Evolutionary conservation across 805 yeast genomes (phyloP).

Genomic region (Pichia nakasei): DNA sequence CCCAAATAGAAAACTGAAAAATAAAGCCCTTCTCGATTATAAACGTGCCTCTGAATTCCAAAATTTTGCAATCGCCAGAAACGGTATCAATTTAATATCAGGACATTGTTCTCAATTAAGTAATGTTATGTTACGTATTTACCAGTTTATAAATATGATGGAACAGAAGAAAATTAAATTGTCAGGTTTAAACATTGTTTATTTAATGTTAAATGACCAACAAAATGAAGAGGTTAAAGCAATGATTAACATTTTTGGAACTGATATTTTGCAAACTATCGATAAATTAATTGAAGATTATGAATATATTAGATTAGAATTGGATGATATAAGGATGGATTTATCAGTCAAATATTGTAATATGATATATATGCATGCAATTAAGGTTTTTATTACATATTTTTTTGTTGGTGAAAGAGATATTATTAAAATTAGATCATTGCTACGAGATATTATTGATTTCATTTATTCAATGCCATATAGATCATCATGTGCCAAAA

Average conservation of each 20-base stretch:
- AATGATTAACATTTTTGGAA: neutral
- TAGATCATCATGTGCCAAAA: constrained; percentile 5
- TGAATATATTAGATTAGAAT: constrained; percentile 1
- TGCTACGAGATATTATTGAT: constrained; percentile 7
- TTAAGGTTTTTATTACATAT: constrained; percentile 3
- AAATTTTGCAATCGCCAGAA: constrained; percentile 2
- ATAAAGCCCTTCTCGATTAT: too few species aligned
- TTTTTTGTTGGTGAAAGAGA: constrained; percentile 6
- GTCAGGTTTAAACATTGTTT: constrained; percentile 8
- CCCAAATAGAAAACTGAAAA: neutral
- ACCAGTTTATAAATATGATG: neutral
- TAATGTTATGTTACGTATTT: neutral
- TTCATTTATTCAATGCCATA: constrained; percentile 9
- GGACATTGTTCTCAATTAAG: constrained; percentile 6
- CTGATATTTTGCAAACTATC: neutral
- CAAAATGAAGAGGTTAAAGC: neutral
- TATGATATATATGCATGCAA: constrained; percentile 2
- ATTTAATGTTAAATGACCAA: constrained; percentile 2
- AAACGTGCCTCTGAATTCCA: too few species aligned
- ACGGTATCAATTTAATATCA: constrained; percentile 3
- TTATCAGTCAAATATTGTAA: constrained; percentile 10
- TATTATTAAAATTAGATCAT: neutral
- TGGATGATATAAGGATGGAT: constrained; percentile 7
- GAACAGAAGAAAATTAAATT: constrained; percentile 1
- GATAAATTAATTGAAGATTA: neutral